phyloP scores from a whole-genome alignment of 768 basidiomycete species.

The Phaeotremella fagi region DNA sequence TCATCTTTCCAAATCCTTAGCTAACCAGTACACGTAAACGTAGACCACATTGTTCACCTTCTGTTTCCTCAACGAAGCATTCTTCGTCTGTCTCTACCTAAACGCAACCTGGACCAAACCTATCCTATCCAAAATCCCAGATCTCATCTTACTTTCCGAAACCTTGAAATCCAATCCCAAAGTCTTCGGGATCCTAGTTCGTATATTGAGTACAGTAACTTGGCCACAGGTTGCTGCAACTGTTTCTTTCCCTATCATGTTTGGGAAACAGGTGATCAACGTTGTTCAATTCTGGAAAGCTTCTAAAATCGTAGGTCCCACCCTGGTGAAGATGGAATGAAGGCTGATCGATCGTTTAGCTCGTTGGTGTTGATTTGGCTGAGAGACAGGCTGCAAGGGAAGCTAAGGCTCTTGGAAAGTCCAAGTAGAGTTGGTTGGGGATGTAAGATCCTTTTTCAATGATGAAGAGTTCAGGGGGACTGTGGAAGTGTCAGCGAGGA shows the following conservation, averaged over 20 bases:
- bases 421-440: too few relatives aligned
- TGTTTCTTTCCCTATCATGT: slow-evolving; percentile 63
- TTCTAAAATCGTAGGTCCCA: slow-evolving; percentile 52
- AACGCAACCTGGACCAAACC: slow-evolving; percentile 77
- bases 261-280: slow-evolving; percentile 86
- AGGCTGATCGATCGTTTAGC: slow-evolving; percentile 27
- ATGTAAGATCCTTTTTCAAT: too few relatives aligned
- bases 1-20: not conserved
- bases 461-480: too few relatives aligned
- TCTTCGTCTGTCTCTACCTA: slow-evolving; percentile 91
- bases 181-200: slow-evolving; percentile 19
- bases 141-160: slow-evolving; percentile 19
- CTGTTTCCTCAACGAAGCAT: slow-evolving; percentile 92
- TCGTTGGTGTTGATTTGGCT: slow-evolving; percentile 87
- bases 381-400: slow-evolving; percentile 55
- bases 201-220: slow-evolving; percentile 52
- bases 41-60: slow-evolving; percentile 83
- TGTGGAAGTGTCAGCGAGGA: too few relatives aligned
- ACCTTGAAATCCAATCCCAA: slow-evolving; percentile 26
- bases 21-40: not conserved
- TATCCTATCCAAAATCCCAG: slow-evolving; percentile 54
- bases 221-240: slow-evolving; percentile 71
- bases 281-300: slow-evolving; percentile 98
- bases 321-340: not conserved
- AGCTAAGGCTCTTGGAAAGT: slow-evolving; percentile 13